These are phyloP conservation scores for Asterophora lycoperdoides DNA, from an alignment of 768 basidiomycete species.

Conservation along the genomic window DNA sequence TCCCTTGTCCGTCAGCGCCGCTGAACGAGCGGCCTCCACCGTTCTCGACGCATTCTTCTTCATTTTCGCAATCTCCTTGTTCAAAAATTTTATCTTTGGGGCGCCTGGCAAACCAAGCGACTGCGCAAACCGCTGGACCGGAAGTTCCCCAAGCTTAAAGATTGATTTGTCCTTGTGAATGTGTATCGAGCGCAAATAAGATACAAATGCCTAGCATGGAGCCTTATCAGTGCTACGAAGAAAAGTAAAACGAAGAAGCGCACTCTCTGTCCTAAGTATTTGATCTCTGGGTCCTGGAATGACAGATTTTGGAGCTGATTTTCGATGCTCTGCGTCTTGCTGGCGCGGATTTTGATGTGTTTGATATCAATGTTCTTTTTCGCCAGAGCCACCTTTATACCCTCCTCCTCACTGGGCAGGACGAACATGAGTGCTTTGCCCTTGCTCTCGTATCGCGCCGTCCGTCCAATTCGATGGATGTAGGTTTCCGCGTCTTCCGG, in stretches of 20 bases:
- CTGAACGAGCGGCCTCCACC: constrained; percentile 28
- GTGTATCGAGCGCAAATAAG: constrained; percentile 89
- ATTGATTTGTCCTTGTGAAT: constrained; percentile 92
- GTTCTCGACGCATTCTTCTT: constrained; percentile 70
- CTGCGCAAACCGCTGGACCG: constrained; percentile 79
- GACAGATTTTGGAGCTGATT: constrained; percentile 89
- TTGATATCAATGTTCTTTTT: constrained; percentile 68
- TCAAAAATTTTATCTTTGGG: constrained; percentile 90
- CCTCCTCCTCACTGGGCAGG: constrained; percentile 88
- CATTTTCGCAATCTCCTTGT: constrained; percentile 60
- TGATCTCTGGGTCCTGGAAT: constrained; percentile 95
- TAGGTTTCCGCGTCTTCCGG: constrained; percentile 98
- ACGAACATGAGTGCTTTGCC: constrained; percentile 84
- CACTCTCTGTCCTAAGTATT: constrained; percentile 92
- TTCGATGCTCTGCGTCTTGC: constrained; percentile 80
- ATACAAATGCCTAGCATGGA: constrained; percentile 77
- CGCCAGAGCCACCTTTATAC: constrained; percentile 70
- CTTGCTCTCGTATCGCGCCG: constrained; percentile 87
- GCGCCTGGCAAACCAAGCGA: constrained; percentile 91
- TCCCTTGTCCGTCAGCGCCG: constrained; percentile 19
- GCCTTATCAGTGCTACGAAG: background rate
- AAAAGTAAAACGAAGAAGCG: constrained; percentile 23
- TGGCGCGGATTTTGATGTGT: constrained; percentile 84
- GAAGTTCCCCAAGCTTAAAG: constrained; percentile 82
- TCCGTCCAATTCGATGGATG: constrained; percentile 94